A percentile compares a stretch with the other conserved stretches of the same genome.
These are phyloP conservation scores for Solanum tacnaense DNA, from an alignment of 257 asterid species.

Conservation along the genomic window DNA sequence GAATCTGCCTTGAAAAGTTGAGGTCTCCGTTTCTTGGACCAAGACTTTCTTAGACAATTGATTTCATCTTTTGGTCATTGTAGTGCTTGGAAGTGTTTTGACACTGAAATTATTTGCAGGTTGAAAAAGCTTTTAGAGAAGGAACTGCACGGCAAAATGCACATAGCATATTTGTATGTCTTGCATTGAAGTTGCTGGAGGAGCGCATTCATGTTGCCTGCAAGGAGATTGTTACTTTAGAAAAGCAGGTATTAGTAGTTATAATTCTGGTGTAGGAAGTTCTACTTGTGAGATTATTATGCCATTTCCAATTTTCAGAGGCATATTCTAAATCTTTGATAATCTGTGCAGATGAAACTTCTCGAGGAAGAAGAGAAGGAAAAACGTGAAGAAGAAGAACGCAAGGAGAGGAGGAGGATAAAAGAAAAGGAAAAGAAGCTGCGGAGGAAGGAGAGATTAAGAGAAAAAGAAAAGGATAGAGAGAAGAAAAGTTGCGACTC, in stretches of 20 bases:
- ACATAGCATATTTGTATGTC: constrained; percentile 91
- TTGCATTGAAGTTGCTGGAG: constrained; percentile 79
- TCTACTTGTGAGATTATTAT: neutral
- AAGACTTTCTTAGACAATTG: neutral
- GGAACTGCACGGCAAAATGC: constrained; percentile 99
- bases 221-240: constrained; percentile 86
- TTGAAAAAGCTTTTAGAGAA: constrained; percentile 97
- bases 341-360: constrained; percentile 61
- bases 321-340: constrained; percentile 9
- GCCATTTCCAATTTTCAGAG: constrained; percentile 3
- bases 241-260: constrained; percentile 61
- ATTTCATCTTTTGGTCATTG: neutral
- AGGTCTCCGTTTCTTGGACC: neutral
- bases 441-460: constrained; percentile 82
- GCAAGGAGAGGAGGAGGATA: constrained; percentile 65
- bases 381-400: constrained; percentile 91
- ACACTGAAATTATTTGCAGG: constrained; percentile 32
- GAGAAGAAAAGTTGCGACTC: constrained; percentile 47
- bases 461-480: constrained; percentile 63
- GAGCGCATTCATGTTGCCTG: constrained; percentile 88
- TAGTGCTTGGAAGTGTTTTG: neutral
- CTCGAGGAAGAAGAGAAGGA: constrained; percentile 99
- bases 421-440: constrained; percentile 94
- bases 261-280: neutral
- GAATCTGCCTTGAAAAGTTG: neutral